Percentiles rank a stretch among this genome's conserved stretches.
Conservation (phyloP, 164 flowering plant genomes). For the Aristolochia contorta region DNA sequence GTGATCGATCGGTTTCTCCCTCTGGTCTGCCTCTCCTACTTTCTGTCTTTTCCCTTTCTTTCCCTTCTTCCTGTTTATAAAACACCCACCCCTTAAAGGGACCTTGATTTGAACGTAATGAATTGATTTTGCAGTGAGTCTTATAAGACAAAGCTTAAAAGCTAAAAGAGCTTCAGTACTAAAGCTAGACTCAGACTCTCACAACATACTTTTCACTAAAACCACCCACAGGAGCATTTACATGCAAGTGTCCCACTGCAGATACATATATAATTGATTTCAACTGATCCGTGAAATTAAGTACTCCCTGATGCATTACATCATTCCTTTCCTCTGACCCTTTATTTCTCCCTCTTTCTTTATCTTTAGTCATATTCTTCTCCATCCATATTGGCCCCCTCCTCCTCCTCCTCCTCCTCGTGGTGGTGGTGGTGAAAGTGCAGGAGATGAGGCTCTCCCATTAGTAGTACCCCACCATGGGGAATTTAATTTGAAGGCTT, state of each 20-base stretch:
- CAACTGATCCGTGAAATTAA: conserved; percentile 8
- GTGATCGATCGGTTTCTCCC: background rate
- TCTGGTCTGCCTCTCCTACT: conserved; percentile 31
- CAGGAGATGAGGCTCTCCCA: conserved; percentile 15
- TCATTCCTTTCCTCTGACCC: background rate
- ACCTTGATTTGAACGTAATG: conserved; percentile 36
- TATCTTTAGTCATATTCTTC: background rate
- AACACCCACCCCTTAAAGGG: conserved; percentile 55
- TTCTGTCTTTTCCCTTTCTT: conserved; percentile 53
- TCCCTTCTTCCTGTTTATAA: conserved; percentile 35
- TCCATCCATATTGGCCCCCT: background rate
- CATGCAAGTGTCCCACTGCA: too few relatives aligned
- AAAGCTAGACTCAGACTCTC: conserved; percentile 12
- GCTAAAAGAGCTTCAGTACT: conserved; percentile 7
- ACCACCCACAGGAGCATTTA: conserved; percentile 8
- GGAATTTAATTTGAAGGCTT: conserved; percentile 23
- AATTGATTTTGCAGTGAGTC: conserved; percentile 9
- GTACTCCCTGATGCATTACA: background rate
- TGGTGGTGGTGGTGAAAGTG: conserved; percentile 19
- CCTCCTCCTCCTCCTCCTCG: background rate
- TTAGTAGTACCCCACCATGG: conserved; percentile 25
- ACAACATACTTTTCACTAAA: background rate
- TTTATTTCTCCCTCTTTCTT: background rate
- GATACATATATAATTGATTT: conserved; percentile 17
- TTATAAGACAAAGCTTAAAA: conserved; percentile 29